Conservation (phyloP, 495 filamentous ascomycete genomes). For the Neurospora hispaniola region DNA sequence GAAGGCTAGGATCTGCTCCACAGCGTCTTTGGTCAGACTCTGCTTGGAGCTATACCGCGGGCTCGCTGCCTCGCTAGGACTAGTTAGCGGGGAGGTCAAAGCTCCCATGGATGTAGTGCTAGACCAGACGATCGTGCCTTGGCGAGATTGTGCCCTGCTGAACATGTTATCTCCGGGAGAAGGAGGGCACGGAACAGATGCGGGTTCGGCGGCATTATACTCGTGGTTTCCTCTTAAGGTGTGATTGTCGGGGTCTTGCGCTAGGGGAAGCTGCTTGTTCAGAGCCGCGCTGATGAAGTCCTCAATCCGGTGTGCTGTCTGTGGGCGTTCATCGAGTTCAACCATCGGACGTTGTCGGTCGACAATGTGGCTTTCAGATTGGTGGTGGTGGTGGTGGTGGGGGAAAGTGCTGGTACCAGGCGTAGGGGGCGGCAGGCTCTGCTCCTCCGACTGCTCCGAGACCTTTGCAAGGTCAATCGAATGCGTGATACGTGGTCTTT, state of each 20-base stretch:
- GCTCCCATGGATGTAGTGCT: constrained; percentile 35
- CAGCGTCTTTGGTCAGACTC: constrained; percentile 40
- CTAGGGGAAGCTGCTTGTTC: constrained; percentile 2
- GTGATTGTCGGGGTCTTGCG: constrained; percentile 11
- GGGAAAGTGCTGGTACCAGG: constrained; percentile 31
- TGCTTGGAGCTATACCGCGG: constrained; percentile 46
- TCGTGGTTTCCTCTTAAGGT: not conserved
- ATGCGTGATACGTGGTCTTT: constrained; percentile 24
- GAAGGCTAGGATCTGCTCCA: constrained; percentile 50
- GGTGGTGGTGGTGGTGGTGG: constrained; percentile 28
- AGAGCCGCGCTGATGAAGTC: not conserved
- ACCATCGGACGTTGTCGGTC: constrained; percentile 24
- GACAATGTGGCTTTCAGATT: constrained; percentile 37
- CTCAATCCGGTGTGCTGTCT: constrained; percentile 32
- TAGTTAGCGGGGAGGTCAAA: constrained; percentile 34
- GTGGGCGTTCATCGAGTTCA: constrained; percentile 26
- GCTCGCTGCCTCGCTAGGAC: constrained; percentile 42
- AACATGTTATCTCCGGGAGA: constrained; percentile 39
- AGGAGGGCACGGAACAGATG: constrained; percentile 29
- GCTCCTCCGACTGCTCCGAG: constrained; percentile 3
- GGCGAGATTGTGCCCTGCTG: constrained; percentile 17
- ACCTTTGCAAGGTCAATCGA: constrained; percentile 19
- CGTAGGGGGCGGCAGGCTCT: constrained; percentile 23
- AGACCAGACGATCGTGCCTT: constrained; percentile 31
- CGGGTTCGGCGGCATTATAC: constrained; percentile 7